Evolutionary conservation across 2,329 filamentous ascomycete genomes (phyloP).

Genomic region (Calonectria pauciramosa): DNA sequence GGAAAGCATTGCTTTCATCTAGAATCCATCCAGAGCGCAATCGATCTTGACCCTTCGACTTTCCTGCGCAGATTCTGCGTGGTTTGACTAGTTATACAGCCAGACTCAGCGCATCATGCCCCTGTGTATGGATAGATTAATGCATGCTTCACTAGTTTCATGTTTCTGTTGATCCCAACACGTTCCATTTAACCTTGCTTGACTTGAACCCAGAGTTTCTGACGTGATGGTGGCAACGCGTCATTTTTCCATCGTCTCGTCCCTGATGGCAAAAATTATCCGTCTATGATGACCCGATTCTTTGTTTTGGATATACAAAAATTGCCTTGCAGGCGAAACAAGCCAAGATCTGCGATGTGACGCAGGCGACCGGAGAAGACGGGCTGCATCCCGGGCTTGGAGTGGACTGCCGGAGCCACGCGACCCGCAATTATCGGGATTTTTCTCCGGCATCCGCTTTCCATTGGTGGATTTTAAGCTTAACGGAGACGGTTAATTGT

Average conservation of each 20-base stretch:
- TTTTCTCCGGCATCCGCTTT: neutral
- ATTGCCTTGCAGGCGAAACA: neutral
- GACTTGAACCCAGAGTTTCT: neutral
- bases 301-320: neutral
- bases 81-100: neutral
- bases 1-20: neutral
- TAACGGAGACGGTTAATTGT: conserved; percentile 1
- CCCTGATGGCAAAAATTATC: too few relatives aligned
- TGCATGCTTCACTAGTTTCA: neutral
- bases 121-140: neutral
- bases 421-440: neutral
- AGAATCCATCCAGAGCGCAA: neutral
- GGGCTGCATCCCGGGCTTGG: neutral
- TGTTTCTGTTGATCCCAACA: neutral
- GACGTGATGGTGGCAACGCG: neutral
- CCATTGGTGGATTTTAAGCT: conserved; percentile 17
- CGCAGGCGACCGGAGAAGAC: conserved; percentile 2
- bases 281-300: neutral
- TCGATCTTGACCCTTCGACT: neutral
- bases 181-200: neutral
- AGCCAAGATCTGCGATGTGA: conserved; percentile 4
- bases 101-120: neutral
- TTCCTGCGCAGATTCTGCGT: neutral
- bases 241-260: neutral
- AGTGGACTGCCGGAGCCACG: conserved; percentile 6